phyloP scores from a whole-genome alignment of 225 moss, liverwort and hornwort genomes.

The Neckera pumila region DNA sequence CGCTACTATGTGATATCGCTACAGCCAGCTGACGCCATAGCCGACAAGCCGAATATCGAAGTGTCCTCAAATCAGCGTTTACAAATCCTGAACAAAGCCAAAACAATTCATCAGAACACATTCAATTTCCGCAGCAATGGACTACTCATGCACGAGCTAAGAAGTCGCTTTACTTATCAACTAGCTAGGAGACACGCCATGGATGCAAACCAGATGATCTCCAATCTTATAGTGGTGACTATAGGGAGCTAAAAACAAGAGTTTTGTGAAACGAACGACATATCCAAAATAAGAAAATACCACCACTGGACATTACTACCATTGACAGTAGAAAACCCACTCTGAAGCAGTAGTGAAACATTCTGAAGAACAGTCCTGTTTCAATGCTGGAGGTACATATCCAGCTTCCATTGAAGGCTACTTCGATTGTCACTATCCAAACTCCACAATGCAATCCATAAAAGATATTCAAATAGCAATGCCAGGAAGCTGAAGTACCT shows the following conservation, averaged over 20 bases:
- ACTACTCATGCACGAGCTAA: fast-evolving
- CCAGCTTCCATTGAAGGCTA: too few species aligned
- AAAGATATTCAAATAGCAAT: fast-evolving
- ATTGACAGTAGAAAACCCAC: fast-evolving
- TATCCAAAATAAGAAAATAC: fast-evolving
- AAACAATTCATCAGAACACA: fast-evolving
- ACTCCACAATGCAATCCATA: background rate
- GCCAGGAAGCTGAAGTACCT: background rate
- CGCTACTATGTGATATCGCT: background rate
- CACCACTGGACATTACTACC: too few species aligned
- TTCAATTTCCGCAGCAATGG: fast-evolving
- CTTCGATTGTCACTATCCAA: too few species aligned
- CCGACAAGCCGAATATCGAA: too few species aligned
- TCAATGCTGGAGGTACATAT: background rate
- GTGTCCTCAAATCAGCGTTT: background rate
- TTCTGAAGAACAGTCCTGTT: too few species aligned
- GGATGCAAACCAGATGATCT: fast-evolving
- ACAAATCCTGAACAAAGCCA: background rate
- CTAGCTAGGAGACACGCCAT: fast-evolving
- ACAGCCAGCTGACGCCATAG: background rate
- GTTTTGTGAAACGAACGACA: fast-evolving
- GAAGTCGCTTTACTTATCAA: fast-evolving
- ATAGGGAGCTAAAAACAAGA: background rate
- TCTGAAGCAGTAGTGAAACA: fast-evolving
- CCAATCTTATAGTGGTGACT: fast-evolving